Evolutionary conservation across 495 filamentous ascomycete species (phyloP).

Genomic region (Penicillium pancosmium): DNA sequence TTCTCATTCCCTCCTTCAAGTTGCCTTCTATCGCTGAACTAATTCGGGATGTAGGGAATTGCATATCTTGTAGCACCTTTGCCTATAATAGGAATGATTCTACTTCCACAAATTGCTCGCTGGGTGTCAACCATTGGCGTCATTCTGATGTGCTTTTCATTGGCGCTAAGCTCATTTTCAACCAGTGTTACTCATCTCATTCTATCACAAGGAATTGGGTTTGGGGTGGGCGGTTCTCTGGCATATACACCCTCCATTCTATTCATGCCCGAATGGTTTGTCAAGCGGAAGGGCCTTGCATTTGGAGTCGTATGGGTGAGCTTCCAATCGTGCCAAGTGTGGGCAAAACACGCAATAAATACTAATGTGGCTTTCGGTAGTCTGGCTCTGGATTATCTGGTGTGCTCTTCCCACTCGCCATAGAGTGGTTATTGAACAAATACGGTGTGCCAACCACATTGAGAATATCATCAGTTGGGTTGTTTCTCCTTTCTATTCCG

Average conservation of each 20-base stretch:
- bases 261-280: slow-evolving; percentile 58
- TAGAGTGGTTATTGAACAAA: slow-evolving; percentile 48
- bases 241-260: slow-evolving; percentile 50
- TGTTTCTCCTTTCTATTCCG: slow-evolving; percentile 52
- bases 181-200: slow-evolving; percentile 47
- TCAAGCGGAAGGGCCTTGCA: slow-evolving; percentile 46
- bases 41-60: slow-evolving; percentile 32
- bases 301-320: slow-evolving; percentile 50
- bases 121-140: slow-evolving; percentile 44
- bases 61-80: slow-evolving; percentile 51
- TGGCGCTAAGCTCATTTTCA: slow-evolving; percentile 49
- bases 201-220: slow-evolving; percentile 51
- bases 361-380: slow-evolving; percentile 11
- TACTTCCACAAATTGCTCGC: slow-evolving; percentile 28
- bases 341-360: not conserved
- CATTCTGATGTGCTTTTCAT: slow-evolving; percentile 39
- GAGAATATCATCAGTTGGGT: slow-evolving; percentile 44
- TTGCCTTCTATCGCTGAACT: not conserved
- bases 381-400: slow-evolving; percentile 44
- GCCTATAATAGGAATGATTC: slow-evolving; percentile 37
- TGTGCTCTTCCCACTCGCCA: slow-evolving; percentile 46
- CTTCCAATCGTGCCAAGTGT: not conserved
- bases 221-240: slow-evolving; percentile 47
- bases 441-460: slow-evolving; percentile 57
- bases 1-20: not conserved